Evolutionary conservation across 1,139 yeast genomes (phyloP).

Genomic region (Yamadazyma pseudoaaseri): DNA sequence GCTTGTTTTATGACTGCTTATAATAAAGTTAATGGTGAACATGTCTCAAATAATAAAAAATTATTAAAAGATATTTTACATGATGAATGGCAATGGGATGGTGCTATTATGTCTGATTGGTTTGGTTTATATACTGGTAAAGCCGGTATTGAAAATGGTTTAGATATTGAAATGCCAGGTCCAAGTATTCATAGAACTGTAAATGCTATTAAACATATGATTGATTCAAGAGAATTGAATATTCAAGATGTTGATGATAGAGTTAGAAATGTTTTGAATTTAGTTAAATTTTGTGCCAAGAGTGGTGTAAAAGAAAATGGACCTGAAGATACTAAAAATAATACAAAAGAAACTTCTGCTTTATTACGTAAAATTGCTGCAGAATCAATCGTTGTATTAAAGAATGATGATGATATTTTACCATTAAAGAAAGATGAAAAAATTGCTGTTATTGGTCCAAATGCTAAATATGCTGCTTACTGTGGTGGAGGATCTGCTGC

Average conservation of each 20-base stretch:
- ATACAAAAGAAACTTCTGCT: constrained; percentile 41
- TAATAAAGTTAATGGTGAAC: constrained; percentile 58
- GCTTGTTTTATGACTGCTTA: constrained; percentile 54
- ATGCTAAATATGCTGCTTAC: constrained; percentile 27
- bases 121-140: constrained; percentile 52
- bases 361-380: constrained; percentile 47
- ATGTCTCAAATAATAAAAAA: constrained; percentile 45
- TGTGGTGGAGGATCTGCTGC: constrained; percentile 40
- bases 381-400: constrained; percentile 54
- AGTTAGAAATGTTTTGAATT: constrained; percentile 44
- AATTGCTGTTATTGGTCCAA: constrained; percentile 37
- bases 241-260: constrained; percentile 40
- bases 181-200: constrained; percentile 46
- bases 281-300: constrained; percentile 39
- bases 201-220: constrained; percentile 29
- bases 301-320: constrained; percentile 38
- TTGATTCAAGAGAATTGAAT: constrained; percentile 30
- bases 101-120: constrained; percentile 64
- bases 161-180: constrained; percentile 68
- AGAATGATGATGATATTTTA: constrained; percentile 44
- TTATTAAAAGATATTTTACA: constrained; percentile 43
- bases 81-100: constrained; percentile 41
- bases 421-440: constrained; percentile 31
- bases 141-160: constrained; percentile 49
- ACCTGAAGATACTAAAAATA: constrained; percentile 25